Percentiles rank a stretch among this genome's conserved stretches.
Conservation (phyloP, 176 grass and related monocot genomes). For the Rhynchospora pubera region DNA sequence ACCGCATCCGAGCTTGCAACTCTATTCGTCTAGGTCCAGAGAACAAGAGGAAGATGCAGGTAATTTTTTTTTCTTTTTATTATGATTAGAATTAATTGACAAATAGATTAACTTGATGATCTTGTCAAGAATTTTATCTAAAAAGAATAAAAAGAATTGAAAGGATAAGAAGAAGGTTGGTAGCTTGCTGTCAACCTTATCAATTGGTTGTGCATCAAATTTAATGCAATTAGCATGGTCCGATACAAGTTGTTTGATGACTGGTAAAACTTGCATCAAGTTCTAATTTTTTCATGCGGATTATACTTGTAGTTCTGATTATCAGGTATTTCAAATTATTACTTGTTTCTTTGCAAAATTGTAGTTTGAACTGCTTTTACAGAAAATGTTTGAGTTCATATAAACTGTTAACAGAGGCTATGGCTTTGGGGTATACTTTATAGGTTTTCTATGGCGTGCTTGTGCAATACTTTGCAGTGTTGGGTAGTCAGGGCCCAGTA, state of each 20-base stretch:
- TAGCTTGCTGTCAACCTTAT: not conserved
- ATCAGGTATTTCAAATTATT: not conserved
- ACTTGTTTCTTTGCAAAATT: not conserved
- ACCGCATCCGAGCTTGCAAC: constrained; percentile 76
- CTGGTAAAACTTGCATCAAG: not conserved
- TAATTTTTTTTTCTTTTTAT: constrained; percentile 12
- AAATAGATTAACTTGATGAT: not conserved
- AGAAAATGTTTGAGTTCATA: not conserved
- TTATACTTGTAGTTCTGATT: not conserved
- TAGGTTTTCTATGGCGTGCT: constrained; percentile 95
- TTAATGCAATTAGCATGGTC: not conserved
- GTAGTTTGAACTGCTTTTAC: not conserved
- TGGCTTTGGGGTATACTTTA: constrained; percentile 27
- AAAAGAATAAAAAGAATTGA: not conserved
- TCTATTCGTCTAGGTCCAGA: constrained; percentile 80
- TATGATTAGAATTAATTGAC: not conserved
- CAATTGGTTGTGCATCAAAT: not conserved
- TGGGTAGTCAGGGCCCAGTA: constrained; percentile 56
- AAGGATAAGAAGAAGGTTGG: not conserved
- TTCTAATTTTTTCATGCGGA: not conserved
- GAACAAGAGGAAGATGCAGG: constrained; percentile 95
- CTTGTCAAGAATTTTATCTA: not conserved
- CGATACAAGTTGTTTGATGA: not conserved
- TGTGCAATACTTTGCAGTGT: constrained; percentile 83
- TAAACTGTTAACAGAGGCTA: not conserved